Evolutionary conservation across 2,329 filamentous ascomycete species (phyloP).

Genomic region (Fusarium verrucosum): DNA sequence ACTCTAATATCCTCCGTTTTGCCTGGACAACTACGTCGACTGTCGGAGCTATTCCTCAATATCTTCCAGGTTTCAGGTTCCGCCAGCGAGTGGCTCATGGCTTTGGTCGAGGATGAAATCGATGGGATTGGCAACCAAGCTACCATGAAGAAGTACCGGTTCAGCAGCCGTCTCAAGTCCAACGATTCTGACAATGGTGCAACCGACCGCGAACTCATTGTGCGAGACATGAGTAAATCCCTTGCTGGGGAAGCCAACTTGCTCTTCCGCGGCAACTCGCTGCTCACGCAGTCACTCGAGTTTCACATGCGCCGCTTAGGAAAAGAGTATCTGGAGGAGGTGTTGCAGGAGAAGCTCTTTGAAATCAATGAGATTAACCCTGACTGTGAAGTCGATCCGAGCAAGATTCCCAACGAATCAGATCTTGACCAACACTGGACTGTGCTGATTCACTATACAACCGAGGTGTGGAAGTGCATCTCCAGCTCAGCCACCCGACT

Average conservation of each 20-base stretch:
- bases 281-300: slow-evolving; percentile 92
- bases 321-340: slow-evolving; percentile 90
- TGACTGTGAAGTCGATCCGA: slow-evolving; percentile 95
- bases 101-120: slow-evolving; percentile 95
- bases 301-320: slow-evolving; percentile 95
- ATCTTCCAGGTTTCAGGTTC: slow-evolving; percentile 93
- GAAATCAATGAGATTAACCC: slow-evolving; percentile 92
- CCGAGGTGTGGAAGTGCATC: slow-evolving; percentile 87
- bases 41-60: slow-evolving; percentile 88
- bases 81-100: slow-evolving; percentile 89
- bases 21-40: slow-evolving; percentile 77
- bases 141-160: slow-evolving; percentile 76
- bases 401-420: slow-evolving; percentile 69
- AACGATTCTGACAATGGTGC: slow-evolving; percentile 71
- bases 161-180: slow-evolving; percentile 75
- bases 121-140: slow-evolving; percentile 89
- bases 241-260: slow-evolving; percentile 90
- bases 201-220: slow-evolving; percentile 74
- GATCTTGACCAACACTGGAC: slow-evolving; percentile 87
- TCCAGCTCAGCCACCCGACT: slow-evolving; percentile 76
- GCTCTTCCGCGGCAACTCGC: slow-evolving; percentile 92
- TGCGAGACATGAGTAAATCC: slow-evolving; percentile 81
- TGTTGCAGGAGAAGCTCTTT: slow-evolving; percentile 82
- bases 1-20: slow-evolving; percentile 83
- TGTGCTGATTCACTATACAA: slow-evolving; percentile 78